Conservation (phyloP, 257 asterid species). For the Solanum appendiculatum region DNA sequence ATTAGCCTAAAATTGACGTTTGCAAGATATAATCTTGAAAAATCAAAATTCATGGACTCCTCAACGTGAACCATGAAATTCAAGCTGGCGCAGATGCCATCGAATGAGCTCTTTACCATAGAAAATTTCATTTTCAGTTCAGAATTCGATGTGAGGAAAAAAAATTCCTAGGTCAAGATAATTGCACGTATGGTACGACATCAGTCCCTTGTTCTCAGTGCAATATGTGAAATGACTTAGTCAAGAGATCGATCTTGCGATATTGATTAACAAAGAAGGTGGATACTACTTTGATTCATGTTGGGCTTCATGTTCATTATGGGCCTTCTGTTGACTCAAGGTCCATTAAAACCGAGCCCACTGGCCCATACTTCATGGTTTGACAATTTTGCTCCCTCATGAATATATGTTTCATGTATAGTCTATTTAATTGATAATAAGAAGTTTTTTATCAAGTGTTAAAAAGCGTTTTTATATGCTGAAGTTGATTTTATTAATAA, state of each 20-base stretch:
- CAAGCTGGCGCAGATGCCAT: rapidly evolving
- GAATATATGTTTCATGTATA: background rate
- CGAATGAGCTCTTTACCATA: too few species aligned
- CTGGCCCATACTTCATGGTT: background rate
- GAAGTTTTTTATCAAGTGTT: too few species aligned
- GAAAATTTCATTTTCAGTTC: rapidly evolving
- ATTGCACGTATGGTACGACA: too few species aligned
- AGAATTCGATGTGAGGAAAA: background rate
- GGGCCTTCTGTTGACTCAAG: background rate
- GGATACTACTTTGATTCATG: background rate
- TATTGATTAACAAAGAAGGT: background rate
- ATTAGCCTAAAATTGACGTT: background rate
- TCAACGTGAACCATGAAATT: too few species aligned
- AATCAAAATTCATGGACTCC: background rate
- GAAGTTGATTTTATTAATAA: background rate
- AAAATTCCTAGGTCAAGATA: background rate
- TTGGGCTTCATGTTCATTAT: too few species aligned
- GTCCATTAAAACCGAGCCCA: background rate
- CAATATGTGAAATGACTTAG: background rate
- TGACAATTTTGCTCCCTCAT: background rate
- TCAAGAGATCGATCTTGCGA: background rate
- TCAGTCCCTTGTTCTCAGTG: too few species aligned
- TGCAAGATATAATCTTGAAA: background rate
- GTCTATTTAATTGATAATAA: background rate
- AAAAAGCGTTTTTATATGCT: too few species aligned